These are phyloP conservation scores for Ramichloridium luteum DNA, from an alignment of 2,329 filamentous ascomycete species.

Conservation along the genomic window DNA sequence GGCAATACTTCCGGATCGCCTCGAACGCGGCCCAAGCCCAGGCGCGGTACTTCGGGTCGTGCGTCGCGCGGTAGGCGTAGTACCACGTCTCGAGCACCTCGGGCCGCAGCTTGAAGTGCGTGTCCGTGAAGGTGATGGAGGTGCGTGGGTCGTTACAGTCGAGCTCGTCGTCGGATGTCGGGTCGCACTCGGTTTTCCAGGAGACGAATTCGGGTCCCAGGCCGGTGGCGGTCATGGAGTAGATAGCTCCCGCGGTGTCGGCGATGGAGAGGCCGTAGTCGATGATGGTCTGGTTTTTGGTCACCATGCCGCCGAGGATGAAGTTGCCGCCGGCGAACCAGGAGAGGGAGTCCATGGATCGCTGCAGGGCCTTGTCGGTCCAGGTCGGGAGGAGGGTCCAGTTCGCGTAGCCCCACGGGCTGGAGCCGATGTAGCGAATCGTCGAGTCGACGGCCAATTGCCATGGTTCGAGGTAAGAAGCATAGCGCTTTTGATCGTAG, in stretches of 20 bases:
- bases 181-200: slow-evolving; percentile 16
- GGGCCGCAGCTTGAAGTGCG: slow-evolving; percentile 14
- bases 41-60: slow-evolving; percentile 20
- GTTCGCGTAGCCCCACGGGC: slow-evolving; percentile 21
- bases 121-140: slow-evolving; percentile 10
- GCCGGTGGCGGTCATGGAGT: slow-evolving; percentile 14
- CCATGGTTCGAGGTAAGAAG: slow-evolving; percentile 20
- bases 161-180: slow-evolving; percentile 2
- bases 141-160: slow-evolving; percentile 7
- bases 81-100: slow-evolving; percentile 26
- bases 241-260: slow-evolving; percentile 15
- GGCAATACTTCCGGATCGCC: slow-evolving; percentile 14
- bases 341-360: slow-evolving; percentile 18
- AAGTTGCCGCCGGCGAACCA: slow-evolving; percentile 26
- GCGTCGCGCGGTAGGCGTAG: slow-evolving; percentile 20
- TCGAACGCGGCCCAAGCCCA: slow-evolving; percentile 18
- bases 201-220: slow-evolving; percentile 20
- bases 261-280: slow-evolving; percentile 22
- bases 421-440: slow-evolving; percentile 20
- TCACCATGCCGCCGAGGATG: slow-evolving; percentile 23
- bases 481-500: slow-evolving; percentile 20
- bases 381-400: slow-evolving; percentile 21
- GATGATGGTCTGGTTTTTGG: slow-evolving; percentile 16
- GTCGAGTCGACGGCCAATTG: slow-evolving; percentile 21
- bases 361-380: slow-evolving; percentile 10